Evolutionary conservation across 1,284 basidiomycete genomes (phyloP).

Genomic region (Mycocalia duriaeana): DNA sequence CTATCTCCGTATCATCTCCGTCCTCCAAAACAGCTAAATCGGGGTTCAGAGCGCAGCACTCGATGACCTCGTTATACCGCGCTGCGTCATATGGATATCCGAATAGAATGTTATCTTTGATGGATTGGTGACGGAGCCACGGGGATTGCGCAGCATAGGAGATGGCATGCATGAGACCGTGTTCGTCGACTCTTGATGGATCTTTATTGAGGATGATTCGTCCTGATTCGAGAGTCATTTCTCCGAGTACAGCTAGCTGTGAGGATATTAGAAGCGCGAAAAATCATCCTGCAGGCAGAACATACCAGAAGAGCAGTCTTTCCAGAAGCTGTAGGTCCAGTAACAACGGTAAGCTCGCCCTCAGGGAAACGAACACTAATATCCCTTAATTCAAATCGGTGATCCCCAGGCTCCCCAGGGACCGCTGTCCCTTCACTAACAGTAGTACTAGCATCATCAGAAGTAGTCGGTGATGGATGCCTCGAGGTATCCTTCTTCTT

Average conservation of each 20-base stretch:
- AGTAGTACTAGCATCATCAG: conserved; percentile 6
- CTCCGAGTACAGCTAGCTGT: conserved; percentile 63
- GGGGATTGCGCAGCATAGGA: conserved; percentile 84
- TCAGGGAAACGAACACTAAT: conserved; percentile 68
- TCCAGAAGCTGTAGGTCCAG: conserved; percentile 74
- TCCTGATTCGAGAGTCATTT: conserved; percentile 52
- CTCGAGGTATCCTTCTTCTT: background rate
- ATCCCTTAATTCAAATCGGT: conserved; percentile 61
- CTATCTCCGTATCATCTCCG: conserved; percentile 60
- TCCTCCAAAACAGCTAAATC: conserved; percentile 75
- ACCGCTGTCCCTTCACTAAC: conserved; percentile 3
- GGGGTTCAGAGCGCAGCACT: conserved; percentile 66
- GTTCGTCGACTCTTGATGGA: conserved; percentile 49
- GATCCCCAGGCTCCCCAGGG: conserved; percentile 26
- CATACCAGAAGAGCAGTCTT: conserved; percentile 74
- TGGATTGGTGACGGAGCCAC: conserved; percentile 72
- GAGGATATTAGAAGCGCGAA: background rate
- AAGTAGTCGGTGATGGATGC: background rate
- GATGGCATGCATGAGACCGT: conserved; percentile 67
- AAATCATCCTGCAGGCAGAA: conserved; percentile 1
- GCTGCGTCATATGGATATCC: conserved; percentile 61
- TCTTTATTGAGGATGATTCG: conserved; percentile 63
- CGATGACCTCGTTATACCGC: conserved; percentile 59
- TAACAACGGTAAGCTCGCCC: conserved; percentile 58
- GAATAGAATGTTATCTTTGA: conserved; percentile 71